Percentiles rank a stretch among this genome's conserved stretches.
phyloP scores from a whole-genome alignment of 352 stramenopile species.

The Globisporangium rhizosaccharum region DNA sequence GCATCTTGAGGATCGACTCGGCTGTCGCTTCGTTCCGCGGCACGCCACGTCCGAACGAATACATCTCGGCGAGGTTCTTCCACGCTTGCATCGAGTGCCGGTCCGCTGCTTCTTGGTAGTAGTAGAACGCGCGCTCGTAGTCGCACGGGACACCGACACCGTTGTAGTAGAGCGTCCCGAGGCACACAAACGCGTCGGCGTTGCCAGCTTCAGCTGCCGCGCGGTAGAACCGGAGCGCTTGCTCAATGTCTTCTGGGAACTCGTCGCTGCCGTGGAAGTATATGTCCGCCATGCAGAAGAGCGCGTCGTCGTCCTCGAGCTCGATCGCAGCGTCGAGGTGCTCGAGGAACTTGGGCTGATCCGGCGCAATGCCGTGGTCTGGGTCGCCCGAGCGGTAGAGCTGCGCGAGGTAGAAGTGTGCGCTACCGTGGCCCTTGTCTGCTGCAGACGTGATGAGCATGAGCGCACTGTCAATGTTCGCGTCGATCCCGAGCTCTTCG shows the following conservation, averaged over 20 bases:
- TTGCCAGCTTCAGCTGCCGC: slow-evolving; percentile 56
- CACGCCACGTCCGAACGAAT: slow-evolving; percentile 66
- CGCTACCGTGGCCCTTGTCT: slow-evolving; percentile 58
- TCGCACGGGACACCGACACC: slow-evolving; percentile 60
- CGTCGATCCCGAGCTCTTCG: slow-evolving; percentile 56
- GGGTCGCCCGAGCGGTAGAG: slow-evolving; percentile 83
- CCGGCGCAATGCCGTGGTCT: slow-evolving; percentile 29
- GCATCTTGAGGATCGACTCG: slow-evolving; percentile 83
- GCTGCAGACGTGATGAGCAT: slow-evolving; percentile 79
- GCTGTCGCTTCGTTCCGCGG: slow-evolving; percentile 74
- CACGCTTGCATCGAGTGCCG: slow-evolving; percentile 80
- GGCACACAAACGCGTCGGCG: slow-evolving; percentile 72
- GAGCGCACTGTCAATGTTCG: slow-evolving; percentile 53
- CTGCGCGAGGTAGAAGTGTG: slow-evolving; percentile 81
- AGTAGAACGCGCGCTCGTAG: slow-evolving; percentile 77
- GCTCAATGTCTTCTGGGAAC: slow-evolving; percentile 65
- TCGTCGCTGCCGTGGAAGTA: slow-evolving; percentile 81
- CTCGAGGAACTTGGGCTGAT: slow-evolving; percentile 53
- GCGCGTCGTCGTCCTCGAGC: slow-evolving; percentile 55
- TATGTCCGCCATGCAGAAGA: slow-evolving; percentile 85
- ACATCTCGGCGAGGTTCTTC: slow-evolving; percentile 89
- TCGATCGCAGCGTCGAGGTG: slow-evolving; percentile 64
- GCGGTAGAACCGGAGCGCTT: slow-evolving; percentile 67
- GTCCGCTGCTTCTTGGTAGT: slow-evolving; percentile 84
- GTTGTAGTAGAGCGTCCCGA: slow-evolving; percentile 79